Conservation (phyloP, 495 filamentous ascomycete genomes). For the Lasiosphaeria miniovina region DNA sequence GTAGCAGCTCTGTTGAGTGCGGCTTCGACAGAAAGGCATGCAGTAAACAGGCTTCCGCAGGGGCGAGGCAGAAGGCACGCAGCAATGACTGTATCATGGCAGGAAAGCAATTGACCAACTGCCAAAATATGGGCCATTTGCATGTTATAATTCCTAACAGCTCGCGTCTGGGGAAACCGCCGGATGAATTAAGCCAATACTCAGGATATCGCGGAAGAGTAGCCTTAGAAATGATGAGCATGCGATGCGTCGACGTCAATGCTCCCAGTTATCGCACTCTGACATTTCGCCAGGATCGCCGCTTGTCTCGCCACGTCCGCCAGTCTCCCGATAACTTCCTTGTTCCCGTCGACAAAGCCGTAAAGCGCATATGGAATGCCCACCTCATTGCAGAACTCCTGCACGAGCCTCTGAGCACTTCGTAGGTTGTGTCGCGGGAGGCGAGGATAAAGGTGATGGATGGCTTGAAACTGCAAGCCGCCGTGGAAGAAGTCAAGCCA, state of each 20-base stretch:
- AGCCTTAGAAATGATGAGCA: constrained; percentile 18
- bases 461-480: constrained; percentile 92
- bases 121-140: no score
- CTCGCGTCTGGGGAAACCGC: no score
- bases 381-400: constrained; percentile 86
- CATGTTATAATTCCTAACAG: no score
- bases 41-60: no score
- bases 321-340: constrained; percentile 77
- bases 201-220: neutral
- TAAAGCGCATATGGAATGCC: constrained; percentile 92
- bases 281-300: constrained; percentile 81
- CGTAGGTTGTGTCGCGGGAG: constrained; percentile 93
- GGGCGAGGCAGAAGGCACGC: no score
- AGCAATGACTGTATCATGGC: no score
- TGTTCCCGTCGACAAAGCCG: constrained; percentile 91
- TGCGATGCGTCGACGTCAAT: constrained; percentile 31
- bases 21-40: no score
- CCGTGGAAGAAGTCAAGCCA: constrained; percentile 98
- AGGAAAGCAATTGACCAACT: no score
- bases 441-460: constrained; percentile 93
- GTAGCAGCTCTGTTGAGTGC: no score
- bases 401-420: constrained; percentile 73
- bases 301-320: constrained; percentile 87
- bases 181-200: neutral
- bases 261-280: constrained; percentile 50